These are phyloP conservation scores for Xylaria sp. DNA, from an alignment of 2,329 filamentous ascomycete species.

Conservation along the genomic window DNA sequence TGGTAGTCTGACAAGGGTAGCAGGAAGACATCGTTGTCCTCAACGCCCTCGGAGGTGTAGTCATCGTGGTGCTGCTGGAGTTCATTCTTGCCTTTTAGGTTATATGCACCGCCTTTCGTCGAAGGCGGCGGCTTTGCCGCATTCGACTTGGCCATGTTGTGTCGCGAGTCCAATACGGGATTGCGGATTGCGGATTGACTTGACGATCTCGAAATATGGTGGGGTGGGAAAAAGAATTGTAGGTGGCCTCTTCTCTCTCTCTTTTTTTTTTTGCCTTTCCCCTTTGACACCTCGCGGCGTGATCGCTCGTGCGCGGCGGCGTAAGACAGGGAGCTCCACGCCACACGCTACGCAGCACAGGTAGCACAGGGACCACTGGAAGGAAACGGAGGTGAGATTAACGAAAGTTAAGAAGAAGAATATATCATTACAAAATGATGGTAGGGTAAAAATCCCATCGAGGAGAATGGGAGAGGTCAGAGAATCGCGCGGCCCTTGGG, in stretches of 20 bases:
- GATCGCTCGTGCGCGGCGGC: conserved; percentile 7
- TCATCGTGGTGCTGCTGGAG: conserved; percentile 47
- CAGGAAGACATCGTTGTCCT: conserved; percentile 89
- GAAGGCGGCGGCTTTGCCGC: conserved; percentile 44
- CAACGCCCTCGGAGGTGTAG: conserved; percentile 78
- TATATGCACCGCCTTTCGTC: conserved; percentile 34
- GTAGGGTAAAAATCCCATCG: conserved; percentile 28
- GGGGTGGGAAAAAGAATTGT: conserved; percentile 22
- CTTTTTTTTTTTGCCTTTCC: too few relatives aligned
- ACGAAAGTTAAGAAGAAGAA: conserved; percentile 48
- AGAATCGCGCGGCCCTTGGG: conserved; percentile 20
- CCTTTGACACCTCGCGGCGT: conserved; percentile 6
- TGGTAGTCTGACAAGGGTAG: conserved; percentile 84
- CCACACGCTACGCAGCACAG: conserved; percentile 24
- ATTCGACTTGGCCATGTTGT: conserved; percentile 45
- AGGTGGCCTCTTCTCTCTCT: conserved; percentile 36
- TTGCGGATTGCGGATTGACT: conserved; percentile 1
- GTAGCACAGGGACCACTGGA: conserved; percentile 18
- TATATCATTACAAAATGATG: conserved; percentile 44
- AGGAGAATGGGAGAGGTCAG: conserved; percentile 24
- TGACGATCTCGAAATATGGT: conserved; percentile 6
- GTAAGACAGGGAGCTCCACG: conserved; percentile 13
- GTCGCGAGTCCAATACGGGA: background rate
- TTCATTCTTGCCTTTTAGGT: conserved; percentile 35
- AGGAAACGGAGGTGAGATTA: conserved; percentile 33